Evolutionary conservation across 1,284 basidiomycete genomes (phyloP).

Genomic region (Ganoderma sinense): DNA sequence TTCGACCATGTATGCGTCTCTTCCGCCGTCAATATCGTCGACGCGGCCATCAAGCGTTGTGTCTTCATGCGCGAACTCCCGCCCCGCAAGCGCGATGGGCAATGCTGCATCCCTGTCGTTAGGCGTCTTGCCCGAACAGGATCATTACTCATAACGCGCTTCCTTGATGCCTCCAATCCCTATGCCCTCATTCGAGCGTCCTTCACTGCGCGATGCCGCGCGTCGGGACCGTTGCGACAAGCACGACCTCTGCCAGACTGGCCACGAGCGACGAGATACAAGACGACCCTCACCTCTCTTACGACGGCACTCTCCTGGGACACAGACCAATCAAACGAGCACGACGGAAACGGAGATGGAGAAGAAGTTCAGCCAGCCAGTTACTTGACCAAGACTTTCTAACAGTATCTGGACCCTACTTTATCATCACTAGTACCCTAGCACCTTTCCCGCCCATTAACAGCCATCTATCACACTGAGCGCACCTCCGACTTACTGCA

Average conservation of each 20-base stretch:
- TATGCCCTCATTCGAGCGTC: too few relatives aligned
- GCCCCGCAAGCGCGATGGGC: conserved; percentile 38
- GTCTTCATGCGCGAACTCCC: conserved; percentile 30
- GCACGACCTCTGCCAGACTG: conserved; percentile 16
- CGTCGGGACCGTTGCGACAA: conserved; percentile 19
- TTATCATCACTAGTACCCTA: conserved; percentile 27
- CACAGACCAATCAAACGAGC: background rate
- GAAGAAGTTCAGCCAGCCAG: conserved; percentile 24
- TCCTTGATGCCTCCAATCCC: conserved; percentile 3
- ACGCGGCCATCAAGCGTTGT: conserved; percentile 38
- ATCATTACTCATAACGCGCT: conserved; percentile 29
- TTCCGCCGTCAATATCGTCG: conserved; percentile 30
- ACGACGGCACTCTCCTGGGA: conserved; percentile 7
- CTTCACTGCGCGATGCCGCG: background rate
- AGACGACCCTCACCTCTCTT: conserved; percentile 3
- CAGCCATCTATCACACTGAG: background rate
- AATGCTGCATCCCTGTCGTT: conserved; percentile 22
- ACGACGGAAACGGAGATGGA: conserved; percentile 2
- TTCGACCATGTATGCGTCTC: conserved; percentile 23
- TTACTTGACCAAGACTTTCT: conserved; percentile 28
- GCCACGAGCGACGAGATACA: conserved; percentile 10
- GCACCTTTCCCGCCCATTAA: background rate
- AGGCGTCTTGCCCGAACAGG: conserved; percentile 26
- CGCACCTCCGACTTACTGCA: conserved; percentile 2
- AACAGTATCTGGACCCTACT: conserved; percentile 32